phyloP scores from a whole-genome alignment of 306 rosid genomes.

The Gynostemma pentaphyllum region DNA sequence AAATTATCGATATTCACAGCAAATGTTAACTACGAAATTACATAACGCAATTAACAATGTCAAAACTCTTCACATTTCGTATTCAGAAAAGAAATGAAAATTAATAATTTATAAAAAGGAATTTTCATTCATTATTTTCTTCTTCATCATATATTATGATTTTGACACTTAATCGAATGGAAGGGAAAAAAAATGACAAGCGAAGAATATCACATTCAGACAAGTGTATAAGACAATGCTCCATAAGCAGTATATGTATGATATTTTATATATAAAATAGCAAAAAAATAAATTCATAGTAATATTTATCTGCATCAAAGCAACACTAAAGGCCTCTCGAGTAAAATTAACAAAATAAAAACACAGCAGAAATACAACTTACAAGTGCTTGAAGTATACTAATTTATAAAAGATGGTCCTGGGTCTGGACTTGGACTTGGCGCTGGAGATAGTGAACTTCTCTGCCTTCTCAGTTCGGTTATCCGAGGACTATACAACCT shows the following conservation, averaged over 20 bases:
- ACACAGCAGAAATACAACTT: constrained; percentile 11
- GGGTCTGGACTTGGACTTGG: constrained; percentile 29
- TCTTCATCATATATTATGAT: no score
- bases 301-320: constrained; percentile 1
- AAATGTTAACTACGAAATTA: no score
- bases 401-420: constrained; percentile 34
- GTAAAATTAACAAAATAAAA: constrained; percentile 26
- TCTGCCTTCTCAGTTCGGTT: constrained; percentile 40
- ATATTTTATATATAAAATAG: neutral
- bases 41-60: no score
- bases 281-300: neutral
- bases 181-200: neutral
- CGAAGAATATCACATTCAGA: constrained; percentile 1
- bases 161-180: neutral
- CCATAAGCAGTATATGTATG: neutral
- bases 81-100: no score
- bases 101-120: no score
- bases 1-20: no score
- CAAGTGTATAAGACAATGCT: neutral
- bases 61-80: no score
- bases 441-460: constrained; percentile 25
- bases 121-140: no score
- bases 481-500: constrained; percentile 40
- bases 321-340: constrained; percentile 39
- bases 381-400: constrained; percentile 15